Conservation (phyloP, 2,329 filamentous ascomycete genomes). For the Metarhizium rileyi region DNA sequence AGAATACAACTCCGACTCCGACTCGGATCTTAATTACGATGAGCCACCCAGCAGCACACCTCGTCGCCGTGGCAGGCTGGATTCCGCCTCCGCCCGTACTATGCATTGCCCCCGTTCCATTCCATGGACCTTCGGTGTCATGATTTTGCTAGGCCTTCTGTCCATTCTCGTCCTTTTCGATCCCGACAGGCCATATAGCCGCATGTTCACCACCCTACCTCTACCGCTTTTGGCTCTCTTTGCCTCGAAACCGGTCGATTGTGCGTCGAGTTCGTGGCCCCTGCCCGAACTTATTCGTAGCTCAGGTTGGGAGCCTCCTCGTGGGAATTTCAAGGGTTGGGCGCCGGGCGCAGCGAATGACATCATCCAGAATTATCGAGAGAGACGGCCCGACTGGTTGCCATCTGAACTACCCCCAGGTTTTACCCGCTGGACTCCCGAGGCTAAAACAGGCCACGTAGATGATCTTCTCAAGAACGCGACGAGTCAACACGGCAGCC, state of each 20-base stretch:
- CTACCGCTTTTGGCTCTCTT: constrained; percentile 21
- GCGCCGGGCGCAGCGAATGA: constrained; percentile 17
- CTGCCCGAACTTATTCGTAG: constrained; percentile 20
- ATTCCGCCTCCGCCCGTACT: constrained; percentile 7
- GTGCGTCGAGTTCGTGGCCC: constrained; percentile 19
- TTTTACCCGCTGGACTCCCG: constrained; percentile 20
- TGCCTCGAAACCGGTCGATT: constrained; percentile 16
- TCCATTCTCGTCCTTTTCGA: constrained; percentile 14
- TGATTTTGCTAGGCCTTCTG: constrained; percentile 13
- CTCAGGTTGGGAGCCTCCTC: constrained; percentile 15
- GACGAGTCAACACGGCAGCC: not conserved
- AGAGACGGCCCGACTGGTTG: constrained; percentile 19
- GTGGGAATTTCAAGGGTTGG: constrained; percentile 24
- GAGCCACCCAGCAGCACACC: not conserved
- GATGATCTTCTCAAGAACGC: not conserved
- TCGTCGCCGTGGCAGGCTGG: not conserved
- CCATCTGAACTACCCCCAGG: constrained; percentile 17
- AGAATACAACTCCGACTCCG: constrained; percentile 7
- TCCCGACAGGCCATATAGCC: constrained; percentile 21
- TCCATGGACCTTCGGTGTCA: constrained; percentile 10
- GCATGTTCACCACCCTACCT: constrained; percentile 22
- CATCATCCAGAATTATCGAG: constrained; percentile 16
- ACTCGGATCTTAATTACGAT: not conserved
- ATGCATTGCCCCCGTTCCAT: constrained; percentile 10
- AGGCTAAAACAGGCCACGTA: constrained; percentile 10